These are phyloP conservation scores for Isoetes engelmannii DNA, from an alignment of 83 land plant genomes.

Conservation along the genomic window DNA sequence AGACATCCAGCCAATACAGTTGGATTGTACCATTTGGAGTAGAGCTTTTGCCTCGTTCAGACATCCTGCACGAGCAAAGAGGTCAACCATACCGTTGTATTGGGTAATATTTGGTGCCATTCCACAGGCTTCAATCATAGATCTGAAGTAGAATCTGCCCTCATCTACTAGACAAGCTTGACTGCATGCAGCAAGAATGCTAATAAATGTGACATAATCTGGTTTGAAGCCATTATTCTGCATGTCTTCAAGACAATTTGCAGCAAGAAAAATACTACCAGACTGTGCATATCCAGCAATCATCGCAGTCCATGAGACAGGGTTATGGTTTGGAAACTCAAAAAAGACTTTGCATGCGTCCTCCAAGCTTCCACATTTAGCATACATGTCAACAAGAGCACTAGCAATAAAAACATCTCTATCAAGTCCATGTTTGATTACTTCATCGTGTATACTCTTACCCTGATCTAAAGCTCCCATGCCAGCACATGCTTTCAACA, in stretches of 20 bases:
- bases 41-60: constrained; percentile 45
- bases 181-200: constrained; percentile 56
- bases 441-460: constrained; percentile 37
- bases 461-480: constrained; percentile 47
- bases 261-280: constrained; percentile 38
- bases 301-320: constrained; percentile 64
- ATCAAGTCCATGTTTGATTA: constrained; percentile 32
- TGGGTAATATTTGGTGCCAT: constrained; percentile 45
- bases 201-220: constrained; percentile 47
- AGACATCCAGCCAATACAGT: constrained; percentile 50
- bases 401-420: constrained; percentile 31
- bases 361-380: constrained; percentile 53
- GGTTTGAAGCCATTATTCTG: constrained; percentile 35
- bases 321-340: constrained; percentile 32
- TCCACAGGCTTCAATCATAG: constrained; percentile 36
- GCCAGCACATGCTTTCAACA: constrained; percentile 54
- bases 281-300: constrained; percentile 52
- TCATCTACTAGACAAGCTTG: constrained; percentile 59
- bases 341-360: constrained; percentile 41
- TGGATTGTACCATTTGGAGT: constrained; percentile 28
- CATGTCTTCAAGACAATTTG: constrained; percentile 40
- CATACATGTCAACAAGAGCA: constrained; percentile 60
- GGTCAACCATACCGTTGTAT: constrained; percentile 61
- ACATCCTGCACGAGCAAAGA: constrained; percentile 47
- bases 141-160: constrained; percentile 34